phyloP scores from a whole-genome alignment of 768 basidiomycete species.

The Collybiopsis confluens region DNA sequence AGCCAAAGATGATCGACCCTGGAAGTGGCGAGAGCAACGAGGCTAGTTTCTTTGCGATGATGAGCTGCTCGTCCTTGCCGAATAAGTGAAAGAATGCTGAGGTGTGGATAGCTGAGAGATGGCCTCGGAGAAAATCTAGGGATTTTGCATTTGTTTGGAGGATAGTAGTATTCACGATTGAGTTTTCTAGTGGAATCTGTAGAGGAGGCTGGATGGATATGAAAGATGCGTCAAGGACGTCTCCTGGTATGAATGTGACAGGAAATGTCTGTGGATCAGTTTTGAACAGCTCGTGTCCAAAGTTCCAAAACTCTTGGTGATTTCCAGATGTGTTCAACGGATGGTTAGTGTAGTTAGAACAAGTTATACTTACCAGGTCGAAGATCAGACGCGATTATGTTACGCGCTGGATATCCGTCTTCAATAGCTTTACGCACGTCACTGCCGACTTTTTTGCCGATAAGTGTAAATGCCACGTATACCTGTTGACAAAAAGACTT shows the following conservation, averaged over 20 bases:
- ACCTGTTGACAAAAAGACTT: slow-evolving; percentile 1
- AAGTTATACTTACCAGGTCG: slow-evolving; percentile 12
- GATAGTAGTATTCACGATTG: slow-evolving; percentile 11
- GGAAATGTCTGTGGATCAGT: slow-evolving; percentile 36
- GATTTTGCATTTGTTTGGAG: slow-evolving; percentile 11
- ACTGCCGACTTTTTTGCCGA: slow-evolving; percentile 21
- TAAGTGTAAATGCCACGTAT: too few species aligned
- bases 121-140: slow-evolving; percentile 35
- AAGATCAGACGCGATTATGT: slow-evolving; percentile 21
- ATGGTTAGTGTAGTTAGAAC: not conserved
- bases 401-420: slow-evolving; percentile 21
- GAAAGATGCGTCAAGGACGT: slow-evolving; percentile 34
- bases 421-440: slow-evolving; percentile 20
- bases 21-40: slow-evolving; percentile 27
- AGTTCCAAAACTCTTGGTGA: slow-evolving; percentile 40
- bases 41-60: slow-evolving; percentile 28
- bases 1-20: slow-evolving; percentile 33
- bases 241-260: slow-evolving; percentile 37
- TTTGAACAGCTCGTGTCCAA: slow-evolving; percentile 44
- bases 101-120: slow-evolving; percentile 38
- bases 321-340: not conserved
- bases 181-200: slow-evolving; percentile 3
- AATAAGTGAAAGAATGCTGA: slow-evolving; percentile 42
- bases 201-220: slow-evolving; percentile 20
- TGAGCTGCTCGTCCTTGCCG: slow-evolving; percentile 25